Evolutionary conservation across 768 basidiomycete species (phyloP), one percentile per base, ranked within the genome.

Genomic region (Termitomyces sp.): DNA sequence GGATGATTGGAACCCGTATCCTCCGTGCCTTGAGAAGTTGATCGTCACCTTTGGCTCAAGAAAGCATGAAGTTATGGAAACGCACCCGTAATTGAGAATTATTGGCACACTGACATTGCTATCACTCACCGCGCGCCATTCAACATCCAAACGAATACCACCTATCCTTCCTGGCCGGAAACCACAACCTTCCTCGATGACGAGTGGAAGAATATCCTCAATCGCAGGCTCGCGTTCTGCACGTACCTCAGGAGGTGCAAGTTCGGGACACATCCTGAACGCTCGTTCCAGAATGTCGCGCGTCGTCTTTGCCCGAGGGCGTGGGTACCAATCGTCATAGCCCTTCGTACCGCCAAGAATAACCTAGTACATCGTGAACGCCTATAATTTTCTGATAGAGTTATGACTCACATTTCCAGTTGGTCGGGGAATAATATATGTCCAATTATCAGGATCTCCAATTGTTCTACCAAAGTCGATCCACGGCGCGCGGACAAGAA

Each of bases 401-500:
- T 25, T 42, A 4, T 7, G 23, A 62, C 64, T 38, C 57, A 82
- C 82, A 62, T 83, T 80, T 25, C 86, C 83, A 62, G 77, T 81
- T 50, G 79, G 68, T 61, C 87, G 71, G 16, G 87, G 85, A 61
- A 90, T 86, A 56, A 86, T 74, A 68, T 88, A 90, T 42, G 86
- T 84, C 72, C 75, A 75, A 3, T 78, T 79, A 4, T 71, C 67
- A 12, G 61, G 62, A 31, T 72, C 73, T 57, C 73, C 76, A 17
- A 77, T 62, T 0, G 83, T 81, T 53, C 75, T 71, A 8, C 85
- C 85, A 64, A 77, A 82, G 31, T 82, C 78, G 44, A 91, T 74
- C 72, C 81, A 79, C 0, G 90, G 87, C 2, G 90, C 89, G 38
- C 82, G 71, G 21, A 95, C 76, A 17, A 94, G 68, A 9, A 95